These are phyloP conservation scores for Naegleria gruberi DNA, from an alignment of 208 protist species.

Conservation along the genomic window DNA sequence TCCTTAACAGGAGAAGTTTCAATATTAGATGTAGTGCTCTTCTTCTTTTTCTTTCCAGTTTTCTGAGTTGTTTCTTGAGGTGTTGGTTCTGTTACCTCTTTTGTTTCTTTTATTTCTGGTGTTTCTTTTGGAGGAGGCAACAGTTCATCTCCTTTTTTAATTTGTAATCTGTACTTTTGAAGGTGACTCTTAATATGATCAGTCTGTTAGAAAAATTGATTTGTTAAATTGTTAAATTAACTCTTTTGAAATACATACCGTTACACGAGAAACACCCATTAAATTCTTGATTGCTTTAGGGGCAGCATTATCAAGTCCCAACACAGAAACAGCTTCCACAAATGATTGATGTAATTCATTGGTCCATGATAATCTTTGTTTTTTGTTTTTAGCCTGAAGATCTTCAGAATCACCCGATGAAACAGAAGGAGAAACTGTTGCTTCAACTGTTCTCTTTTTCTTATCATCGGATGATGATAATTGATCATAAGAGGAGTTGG, in stretches of 20 bases:
- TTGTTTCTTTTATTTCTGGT: neutral
- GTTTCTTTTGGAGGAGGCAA: neutral
- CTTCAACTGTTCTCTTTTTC: no score
- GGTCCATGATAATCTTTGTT: neutral
- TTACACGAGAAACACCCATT: neutral
- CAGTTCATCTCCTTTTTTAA: neutral
- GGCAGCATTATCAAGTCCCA: neutral
- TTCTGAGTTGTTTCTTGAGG: neutral
- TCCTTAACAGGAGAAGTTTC: neutral
- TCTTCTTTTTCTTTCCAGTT: neutral
- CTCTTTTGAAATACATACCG: neutral
- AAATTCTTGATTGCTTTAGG: neutral
- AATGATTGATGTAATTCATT: neutral
- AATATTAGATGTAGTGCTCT: neutral
- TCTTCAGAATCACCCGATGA: no score
- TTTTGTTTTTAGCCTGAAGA: no score
- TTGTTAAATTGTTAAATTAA: neutral
- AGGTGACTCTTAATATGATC: slow-evolving; percentile 21
- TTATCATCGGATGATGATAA: no score
- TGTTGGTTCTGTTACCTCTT: neutral
- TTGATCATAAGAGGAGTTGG: no score
- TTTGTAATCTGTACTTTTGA: slow-evolving; percentile 3
- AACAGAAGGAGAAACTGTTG: no score
- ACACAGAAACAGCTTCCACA: neutral
- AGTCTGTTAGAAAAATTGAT: neutral